These are phyloP conservation scores for Rugonectria rugulosa DNA, from an alignment of 2,329 filamentous ascomycete genomes.

Conservation along the genomic window DNA sequence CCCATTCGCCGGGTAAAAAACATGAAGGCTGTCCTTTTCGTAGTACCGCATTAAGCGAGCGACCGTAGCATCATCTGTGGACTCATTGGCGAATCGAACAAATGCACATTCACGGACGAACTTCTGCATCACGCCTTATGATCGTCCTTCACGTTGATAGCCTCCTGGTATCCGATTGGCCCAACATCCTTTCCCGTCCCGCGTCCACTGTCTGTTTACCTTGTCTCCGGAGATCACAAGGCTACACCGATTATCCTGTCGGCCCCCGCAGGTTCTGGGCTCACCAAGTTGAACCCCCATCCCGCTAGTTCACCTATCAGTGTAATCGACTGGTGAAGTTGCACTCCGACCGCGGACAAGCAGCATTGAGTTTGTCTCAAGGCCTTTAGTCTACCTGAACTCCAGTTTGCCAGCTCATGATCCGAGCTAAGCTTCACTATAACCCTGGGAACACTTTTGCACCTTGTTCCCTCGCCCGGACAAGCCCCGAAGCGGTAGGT, in stretches of 20 bases:
- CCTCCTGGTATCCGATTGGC: not conserved
- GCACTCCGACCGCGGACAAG: slow-evolving; percentile 4
- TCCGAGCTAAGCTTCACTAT: not conserved
- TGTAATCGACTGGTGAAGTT: slow-evolving; percentile 19
- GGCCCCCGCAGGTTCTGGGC: not conserved
- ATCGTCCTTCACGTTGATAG: slow-evolving; percentile 2
- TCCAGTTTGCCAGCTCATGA: not conserved
- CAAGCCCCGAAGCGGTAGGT: not conserved
- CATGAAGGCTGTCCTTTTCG: no score
- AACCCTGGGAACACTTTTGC: not conserved
- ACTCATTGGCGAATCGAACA: no score
- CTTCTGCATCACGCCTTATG: no score
- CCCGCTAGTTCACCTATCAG: slow-evolving; percentile 6
- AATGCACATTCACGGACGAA: no score
- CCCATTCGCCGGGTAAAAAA: no score
- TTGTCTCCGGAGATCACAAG: not conserved
- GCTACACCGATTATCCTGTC: not conserved
- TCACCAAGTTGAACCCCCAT: not conserved
- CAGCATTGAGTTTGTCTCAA: not conserved
- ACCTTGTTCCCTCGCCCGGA: not conserved
- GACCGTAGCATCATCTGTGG: no score
- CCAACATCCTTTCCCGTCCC: not conserved
- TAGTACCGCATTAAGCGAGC: no score
- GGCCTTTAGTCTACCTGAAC: not conserved
- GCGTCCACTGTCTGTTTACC: not conserved